Evolutionary conservation across 352 stramenopile genomes (phyloP), one percentile per base, ranked within the genome.

Genomic region (Albugo candida): DNA sequence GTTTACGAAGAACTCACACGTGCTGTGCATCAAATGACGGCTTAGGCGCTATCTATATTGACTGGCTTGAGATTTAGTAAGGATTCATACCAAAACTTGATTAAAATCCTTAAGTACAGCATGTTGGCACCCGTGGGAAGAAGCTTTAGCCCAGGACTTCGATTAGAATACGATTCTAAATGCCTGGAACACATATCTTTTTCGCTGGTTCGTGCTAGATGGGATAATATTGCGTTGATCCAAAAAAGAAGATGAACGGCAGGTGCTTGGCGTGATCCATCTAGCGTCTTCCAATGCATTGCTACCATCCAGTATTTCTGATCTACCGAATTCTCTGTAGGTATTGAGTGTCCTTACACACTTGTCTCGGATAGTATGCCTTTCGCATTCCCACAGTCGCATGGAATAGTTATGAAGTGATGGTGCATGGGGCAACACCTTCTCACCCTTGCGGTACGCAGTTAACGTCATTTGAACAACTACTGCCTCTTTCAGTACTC

Each of bases 31-130:
- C 76, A 92, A 61, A 87, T 87, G 74, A 76, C 59, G 75, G 81
- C 58, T 89, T 76, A 19, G 76, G 79, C 47, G 79, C 79, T 19
- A 92, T 92, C 56, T 76, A 89, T 63, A 77, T 71, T 43, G 79
- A 92, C 51, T 92, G 79, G 79, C 65, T 92, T 34, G 79, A 92
- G 59, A 92, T 89, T 59, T 76, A 75, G 45, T 87, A 87, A 58
- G 79, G 79, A 12, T 92, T 81, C 45, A 43, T 92, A 34, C 68
- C 87, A 47, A 92, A 92, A 42, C 79, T 76, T 14, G 79, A 92
- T 56, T 92, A 89, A 48, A 92, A 92, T 63, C 76, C 75, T 18
- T 81, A 82, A 47, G 63, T 73, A 42, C 79, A 92, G 58, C 74
- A 89, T 48, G 72, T 88, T 10, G 79, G 79, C 5, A 75, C 78